Conservation (phyloP, 768 basidiomycete genomes). For the Dioszegia crocea region DNA sequence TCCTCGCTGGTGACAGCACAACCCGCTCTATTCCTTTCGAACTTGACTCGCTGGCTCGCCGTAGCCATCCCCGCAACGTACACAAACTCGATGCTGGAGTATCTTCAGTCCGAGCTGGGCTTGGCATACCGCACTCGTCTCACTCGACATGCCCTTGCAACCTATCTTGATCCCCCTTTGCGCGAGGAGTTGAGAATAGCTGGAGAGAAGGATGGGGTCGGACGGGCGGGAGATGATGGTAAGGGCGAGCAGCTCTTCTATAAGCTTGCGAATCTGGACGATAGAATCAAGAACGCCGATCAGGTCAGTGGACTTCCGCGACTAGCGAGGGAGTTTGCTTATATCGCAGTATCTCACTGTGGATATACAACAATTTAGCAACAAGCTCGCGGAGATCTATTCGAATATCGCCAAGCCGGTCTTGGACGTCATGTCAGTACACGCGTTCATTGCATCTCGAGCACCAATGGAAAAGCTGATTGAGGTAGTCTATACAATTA, state of each 20-base stretch:
- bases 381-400: slow-evolving; percentile 87
- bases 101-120: slow-evolving; percentile 80
- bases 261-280: slow-evolving; percentile 90
- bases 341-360: slow-evolving; percentile 76
- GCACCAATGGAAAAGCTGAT: background rate
- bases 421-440: slow-evolving; percentile 57
- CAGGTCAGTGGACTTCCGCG: slow-evolving; percentile 57
- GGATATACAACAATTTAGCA: slow-evolving; percentile 89
- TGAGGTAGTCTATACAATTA: slow-evolving; percentile 78
- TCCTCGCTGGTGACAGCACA: slow-evolving; percentile 87
- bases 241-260: slow-evolving; percentile 83
- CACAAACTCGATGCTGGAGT: slow-evolving; percentile 68
- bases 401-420: slow-evolving; percentile 85
- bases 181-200: background rate
- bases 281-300: slow-evolving; percentile 91
- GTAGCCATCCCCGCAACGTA: slow-evolving; percentile 70
- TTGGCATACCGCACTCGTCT: slow-evolving; percentile 55
- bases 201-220: background rate
- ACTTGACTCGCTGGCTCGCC: slow-evolving; percentile 82
- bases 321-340: background rate
- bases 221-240: slow-evolving; percentile 54
- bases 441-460: slow-evolving; percentile 5
- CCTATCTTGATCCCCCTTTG: slow-evolving; percentile 62
- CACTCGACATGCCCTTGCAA: slow-evolving; percentile 72
- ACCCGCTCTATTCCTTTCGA: slow-evolving; percentile 69